Percentiles rank a stretch among this genome's conserved stretches.
phyloP scores from a whole-genome alignment of 1,139 yeast species.

The Groenewaldozyma auringiensis region DNA sequence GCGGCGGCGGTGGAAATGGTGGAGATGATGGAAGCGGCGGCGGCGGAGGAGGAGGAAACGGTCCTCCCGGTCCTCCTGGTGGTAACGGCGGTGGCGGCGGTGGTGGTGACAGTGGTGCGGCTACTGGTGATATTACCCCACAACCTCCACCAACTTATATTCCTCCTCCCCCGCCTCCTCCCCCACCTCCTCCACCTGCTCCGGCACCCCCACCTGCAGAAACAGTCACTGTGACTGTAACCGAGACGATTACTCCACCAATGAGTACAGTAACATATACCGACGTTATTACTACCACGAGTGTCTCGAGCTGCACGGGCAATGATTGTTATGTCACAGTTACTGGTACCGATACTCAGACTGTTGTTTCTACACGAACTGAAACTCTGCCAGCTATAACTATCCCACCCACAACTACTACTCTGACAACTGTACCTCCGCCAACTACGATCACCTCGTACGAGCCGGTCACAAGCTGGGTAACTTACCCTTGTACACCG shows the following conservation, averaged over 20 bases:
- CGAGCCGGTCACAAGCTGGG: background rate
- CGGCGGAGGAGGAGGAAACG: constrained; percentile 5
- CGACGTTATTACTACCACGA: background rate
- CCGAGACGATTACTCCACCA: background rate
- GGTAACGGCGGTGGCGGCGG: background rate
- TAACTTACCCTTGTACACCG: background rate
- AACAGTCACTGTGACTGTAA: background rate
- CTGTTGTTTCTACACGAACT: background rate
- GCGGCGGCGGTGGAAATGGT: background rate
- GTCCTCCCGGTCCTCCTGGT: background rate
- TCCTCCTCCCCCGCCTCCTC: constrained; percentile 2
- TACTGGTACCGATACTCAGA: background rate
- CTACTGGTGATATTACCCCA: background rate
- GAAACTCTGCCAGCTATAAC: background rate
- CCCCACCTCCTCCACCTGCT: background rate
- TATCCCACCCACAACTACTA: background rate
- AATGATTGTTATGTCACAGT: background rate
- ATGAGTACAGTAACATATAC: background rate
- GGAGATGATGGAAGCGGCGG: background rate
- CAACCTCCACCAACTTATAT: constrained; percentile 1
- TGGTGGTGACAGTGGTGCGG: background rate
- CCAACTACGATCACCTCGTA: background rate
- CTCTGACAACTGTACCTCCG: background rate
- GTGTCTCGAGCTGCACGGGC: constrained; percentile 1
- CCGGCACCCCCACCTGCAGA: background rate